These are phyloP conservation scores for Forsythia suspensa DNA, from an alignment of 257 asterid genomes.

Conservation along the genomic window DNA sequence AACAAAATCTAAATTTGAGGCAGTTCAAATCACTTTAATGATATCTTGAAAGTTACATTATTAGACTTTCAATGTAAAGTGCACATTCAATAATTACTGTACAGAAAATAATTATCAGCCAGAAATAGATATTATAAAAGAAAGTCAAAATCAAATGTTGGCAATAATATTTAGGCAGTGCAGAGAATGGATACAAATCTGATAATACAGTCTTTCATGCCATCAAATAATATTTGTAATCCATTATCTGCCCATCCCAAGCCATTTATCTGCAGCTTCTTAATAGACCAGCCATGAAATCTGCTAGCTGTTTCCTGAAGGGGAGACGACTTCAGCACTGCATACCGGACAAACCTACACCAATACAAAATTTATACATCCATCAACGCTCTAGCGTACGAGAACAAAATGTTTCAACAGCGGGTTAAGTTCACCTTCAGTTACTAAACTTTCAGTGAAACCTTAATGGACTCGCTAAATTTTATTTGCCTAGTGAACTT, in stretches of 20 bases:
- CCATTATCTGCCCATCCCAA: not conserved
- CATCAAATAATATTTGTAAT: not conserved
- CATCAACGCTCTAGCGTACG: conserved; percentile 4
- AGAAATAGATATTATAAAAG: not conserved
- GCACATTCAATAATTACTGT: not conserved
- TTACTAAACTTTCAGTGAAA: too few species aligned
- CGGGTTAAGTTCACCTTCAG: not conserved
- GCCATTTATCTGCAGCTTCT: not conserved
- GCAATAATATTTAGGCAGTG: not conserved
- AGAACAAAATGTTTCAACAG: not conserved
- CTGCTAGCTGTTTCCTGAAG: conserved; percentile 60
- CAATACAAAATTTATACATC: conserved; percentile 2
- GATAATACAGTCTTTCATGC: not conserved
- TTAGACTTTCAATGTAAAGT: not conserved
- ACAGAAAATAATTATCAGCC: not conserved
- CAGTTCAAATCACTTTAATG: not conserved
- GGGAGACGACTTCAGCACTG: conserved; percentile 69
- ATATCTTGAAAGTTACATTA: not conserved
- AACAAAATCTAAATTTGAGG: too few species aligned
- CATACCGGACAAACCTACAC: conserved; percentile 83
- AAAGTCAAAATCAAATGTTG: not conserved
- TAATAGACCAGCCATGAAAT: not conserved
- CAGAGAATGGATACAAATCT: not conserved
- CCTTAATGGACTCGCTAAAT: too few species aligned
- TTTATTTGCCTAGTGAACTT: too few species aligned